Base-by-base conservation (phyloP, 2,329 filamentous ascomycete species). In the Dissoconium aciculare region DNA sequence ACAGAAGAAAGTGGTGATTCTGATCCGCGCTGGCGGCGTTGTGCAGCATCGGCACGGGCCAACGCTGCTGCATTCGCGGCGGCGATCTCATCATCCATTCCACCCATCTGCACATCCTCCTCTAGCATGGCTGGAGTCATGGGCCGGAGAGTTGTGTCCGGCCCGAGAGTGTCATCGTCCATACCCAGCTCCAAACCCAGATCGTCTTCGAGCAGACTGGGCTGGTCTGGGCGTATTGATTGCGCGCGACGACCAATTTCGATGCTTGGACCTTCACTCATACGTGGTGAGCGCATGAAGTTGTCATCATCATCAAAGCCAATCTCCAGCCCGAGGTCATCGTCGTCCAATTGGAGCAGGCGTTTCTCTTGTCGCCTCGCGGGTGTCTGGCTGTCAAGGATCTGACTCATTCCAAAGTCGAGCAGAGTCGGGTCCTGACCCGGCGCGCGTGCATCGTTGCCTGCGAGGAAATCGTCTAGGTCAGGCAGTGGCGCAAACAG, bases 221-320 rank as follows among this genome's bases (percentile, higher is more conserved):
- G 40, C 56, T 80, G 12, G 76, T 72, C 63, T 27, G 71, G 66
- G 14, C 44, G 39, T 4, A 49, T 43, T 11, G 71, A 65, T 4
- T 80, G 75, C 12, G 80, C 85, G 44, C 92, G 78, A 74, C 87
- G 79, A 49, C 87, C 89, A 45, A 83, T 67, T 74, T 98, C 89
- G 35, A 94, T 75, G 47, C 76, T 89, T 11, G 42, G 43, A 2
- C 44, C 48, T 17, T 44, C 44, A 4, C 35, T 40, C 17, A 37
- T 34, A 2, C 49, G 49, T 19, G 45, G 43, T 4, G 38, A 43
- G 13, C 37, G 63, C 57, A 33, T 64, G 37, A 31, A 46, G 45
- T 27, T 40, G 33, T 43, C 52, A 32, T 40, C 53, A 17, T 37
- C 30, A 57, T 48, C 50, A 31, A 72, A 68, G 17, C 68, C 71